These are phyloP conservation scores for Entomortierella beljakovae DNA, from an alignment of 192 early-diverging fungal genomes.

Conservation along the genomic window DNA sequence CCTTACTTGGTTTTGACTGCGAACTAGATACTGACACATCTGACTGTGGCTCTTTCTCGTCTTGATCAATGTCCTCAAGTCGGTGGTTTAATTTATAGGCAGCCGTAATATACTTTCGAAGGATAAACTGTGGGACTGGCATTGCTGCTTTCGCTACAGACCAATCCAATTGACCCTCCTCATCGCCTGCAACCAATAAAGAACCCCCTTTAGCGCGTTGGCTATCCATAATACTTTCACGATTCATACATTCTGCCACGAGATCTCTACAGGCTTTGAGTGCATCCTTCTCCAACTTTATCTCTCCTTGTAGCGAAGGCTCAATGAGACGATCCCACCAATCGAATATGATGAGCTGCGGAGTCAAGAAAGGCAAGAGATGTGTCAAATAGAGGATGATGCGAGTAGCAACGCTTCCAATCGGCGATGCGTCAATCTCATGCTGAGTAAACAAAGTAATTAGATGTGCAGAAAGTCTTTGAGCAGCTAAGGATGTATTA, in stretches of 20 bases:
- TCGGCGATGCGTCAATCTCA: slow-evolving; percentile 11
- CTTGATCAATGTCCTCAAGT: slow-evolving; percentile 8
- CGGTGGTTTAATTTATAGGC: slow-evolving; percentile 40
- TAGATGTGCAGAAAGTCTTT: slow-evolving; percentile 42
- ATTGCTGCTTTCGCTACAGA: slow-evolving; percentile 24
- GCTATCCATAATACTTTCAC: slow-evolving; percentile 23
- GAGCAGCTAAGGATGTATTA: slow-evolving; percentile 20
- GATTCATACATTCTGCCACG: slow-evolving; percentile 44
- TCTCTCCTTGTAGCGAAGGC: slow-evolving; percentile 47
- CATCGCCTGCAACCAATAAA: slow-evolving; percentile 33
- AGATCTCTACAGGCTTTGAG: slow-evolving; percentile 49
- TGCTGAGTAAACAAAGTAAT: slow-evolving; percentile 33
- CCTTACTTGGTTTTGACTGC: neutral
- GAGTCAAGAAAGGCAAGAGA: slow-evolving; percentile 50
- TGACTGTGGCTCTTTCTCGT: neutral
- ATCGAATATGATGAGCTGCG: slow-evolving; percentile 46
- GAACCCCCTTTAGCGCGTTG: slow-evolving; percentile 30
- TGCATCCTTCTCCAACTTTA: slow-evolving; percentile 40
- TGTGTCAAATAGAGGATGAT: slow-evolving; percentile 46
- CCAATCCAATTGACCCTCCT: slow-evolving; percentile 36
- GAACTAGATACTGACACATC: slow-evolving; percentile 12
- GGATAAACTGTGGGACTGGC: slow-evolving; percentile 46
- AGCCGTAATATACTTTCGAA: slow-evolving; percentile 39
- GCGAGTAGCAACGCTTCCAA: slow-evolving; percentile 32
- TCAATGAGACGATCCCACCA: slow-evolving; percentile 55